phyloP scores from a whole-genome alignment of 352 stramenopile species.

The Globisporangium cystogenes region DNA sequence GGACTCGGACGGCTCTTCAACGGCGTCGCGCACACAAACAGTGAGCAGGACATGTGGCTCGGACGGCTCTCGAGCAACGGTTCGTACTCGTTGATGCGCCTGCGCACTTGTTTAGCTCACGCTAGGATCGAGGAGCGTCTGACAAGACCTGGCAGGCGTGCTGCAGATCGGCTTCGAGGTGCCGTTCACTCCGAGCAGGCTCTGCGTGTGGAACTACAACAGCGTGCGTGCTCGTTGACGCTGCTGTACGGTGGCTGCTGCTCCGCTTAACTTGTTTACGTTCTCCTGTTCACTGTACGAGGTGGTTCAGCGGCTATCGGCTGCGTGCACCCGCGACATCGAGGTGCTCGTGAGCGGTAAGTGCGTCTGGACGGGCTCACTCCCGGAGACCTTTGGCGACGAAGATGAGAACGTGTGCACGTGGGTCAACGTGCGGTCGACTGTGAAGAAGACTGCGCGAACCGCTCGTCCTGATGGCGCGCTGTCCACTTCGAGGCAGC shows the following conservation, averaged over 20 bases:
- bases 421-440: conserved; percentile 52
- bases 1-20: conserved; percentile 50
- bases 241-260: background rate
- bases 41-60: conserved; percentile 77
- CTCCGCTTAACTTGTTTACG: background rate
- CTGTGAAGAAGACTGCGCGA: conserved; percentile 27
- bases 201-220: conserved; percentile 84
- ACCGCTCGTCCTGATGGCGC: conserved; percentile 14
- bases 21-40: conserved; percentile 49
- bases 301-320: conserved; percentile 28
- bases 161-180: conserved; percentile 58
- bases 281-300: background rate
- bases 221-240: conserved; percentile 26
- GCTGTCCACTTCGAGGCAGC: background rate
- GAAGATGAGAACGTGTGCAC: conserved; percentile 60
- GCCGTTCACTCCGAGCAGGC: conserved; percentile 32
- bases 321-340: conserved; percentile 52
- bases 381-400: conserved; percentile 64
- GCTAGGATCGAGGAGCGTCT: background rate
- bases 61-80: conserved; percentile 51
- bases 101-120: background rate
- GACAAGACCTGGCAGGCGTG: conserved; percentile 19
- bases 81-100: conserved; percentile 8
- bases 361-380: conserved; percentile 69
- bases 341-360: conserved; percentile 58